phyloP scores from a whole-genome alignment of 2,329 filamentous ascomycete species.

The Scedosporium minutisporum region DNA sequence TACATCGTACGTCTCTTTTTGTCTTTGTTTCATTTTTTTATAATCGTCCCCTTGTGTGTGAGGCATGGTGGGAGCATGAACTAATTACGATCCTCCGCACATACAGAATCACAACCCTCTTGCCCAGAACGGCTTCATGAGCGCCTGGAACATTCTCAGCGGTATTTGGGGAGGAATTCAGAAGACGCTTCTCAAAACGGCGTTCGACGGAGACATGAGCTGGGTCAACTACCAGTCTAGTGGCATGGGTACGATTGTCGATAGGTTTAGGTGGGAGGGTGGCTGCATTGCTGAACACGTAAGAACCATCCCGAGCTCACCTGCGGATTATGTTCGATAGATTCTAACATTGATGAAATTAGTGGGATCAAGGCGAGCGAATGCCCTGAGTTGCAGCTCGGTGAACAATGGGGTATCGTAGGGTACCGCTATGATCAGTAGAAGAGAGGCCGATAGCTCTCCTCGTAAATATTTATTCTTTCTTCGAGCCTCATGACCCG shows the following conservation, averaged over 20 bases:
- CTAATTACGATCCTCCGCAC: neutral
- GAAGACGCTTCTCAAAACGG: conserved; percentile 4
- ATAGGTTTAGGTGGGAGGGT: conserved; percentile 12
- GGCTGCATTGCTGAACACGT: conserved; percentile 13
- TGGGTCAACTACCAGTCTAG: conserved; percentile 12
- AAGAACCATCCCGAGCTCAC: neutral
- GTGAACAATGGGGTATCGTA: too few relatives aligned
- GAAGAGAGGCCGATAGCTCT: too few relatives aligned
- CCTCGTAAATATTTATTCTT: too few relatives aligned
- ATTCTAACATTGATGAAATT: neutral
- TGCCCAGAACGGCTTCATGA: conserved; percentile 2
- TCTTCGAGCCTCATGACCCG: too few relatives aligned
- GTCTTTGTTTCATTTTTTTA: neutral
- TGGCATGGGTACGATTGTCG: conserved; percentile 9
- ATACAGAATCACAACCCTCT: conserved; percentile 7
- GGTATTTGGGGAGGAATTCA: neutral
- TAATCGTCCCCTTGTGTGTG: neutral
- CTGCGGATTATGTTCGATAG: conserved; percentile 4
- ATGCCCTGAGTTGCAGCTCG: neutral
- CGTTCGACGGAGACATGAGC: conserved; percentile 8
- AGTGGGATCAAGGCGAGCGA: neutral
- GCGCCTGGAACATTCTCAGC: conserved; percentile 2
- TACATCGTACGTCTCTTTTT: conserved; percentile 4
- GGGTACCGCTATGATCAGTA: too few relatives aligned
- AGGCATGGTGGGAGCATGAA: neutral